A percentile compares a stretch with the other conserved stretches of the same genome.
Conservation (phyloP, 768 basidiomycete species). For the Tricholoma bakamatsutake region DNA sequence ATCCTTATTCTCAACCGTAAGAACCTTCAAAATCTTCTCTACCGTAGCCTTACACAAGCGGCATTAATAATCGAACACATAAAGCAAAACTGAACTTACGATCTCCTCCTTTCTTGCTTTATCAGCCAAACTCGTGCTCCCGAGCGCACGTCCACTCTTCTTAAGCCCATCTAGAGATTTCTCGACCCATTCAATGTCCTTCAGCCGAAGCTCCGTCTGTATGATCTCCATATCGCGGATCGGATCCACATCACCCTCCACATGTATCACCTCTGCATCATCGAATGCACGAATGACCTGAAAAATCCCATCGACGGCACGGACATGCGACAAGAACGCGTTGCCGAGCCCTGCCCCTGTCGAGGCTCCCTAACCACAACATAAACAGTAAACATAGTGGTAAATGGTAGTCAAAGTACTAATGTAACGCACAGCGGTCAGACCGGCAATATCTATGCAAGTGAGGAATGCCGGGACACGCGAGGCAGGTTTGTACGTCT, state of each 20-base stretch:
- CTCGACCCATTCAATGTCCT: slow-evolving; percentile 99
- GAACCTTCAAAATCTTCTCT: slow-evolving; percentile 76
- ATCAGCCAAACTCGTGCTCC: slow-evolving; percentile 77
- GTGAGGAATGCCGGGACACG: slow-evolving; percentile 93
- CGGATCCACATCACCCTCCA: slow-evolving; percentile 97
- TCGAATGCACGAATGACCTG: slow-evolving; percentile 98
- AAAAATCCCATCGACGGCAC: slow-evolving; percentile 98
- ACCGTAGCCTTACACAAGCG: slow-evolving; percentile 57
- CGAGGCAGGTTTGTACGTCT: slow-evolving; percentile 82
- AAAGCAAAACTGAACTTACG: slow-evolving; percentile 36
- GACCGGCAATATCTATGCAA: slow-evolving; percentile 97
- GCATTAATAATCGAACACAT: not conserved
- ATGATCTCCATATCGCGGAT: slow-evolving; percentile 97
- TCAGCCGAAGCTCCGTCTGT: slow-evolving; percentile 85
- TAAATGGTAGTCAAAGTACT: not conserved
- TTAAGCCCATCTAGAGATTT: slow-evolving; percentile 79
- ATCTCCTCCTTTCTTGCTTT: slow-evolving; percentile 97
- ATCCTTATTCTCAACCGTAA: slow-evolving; percentile 81
- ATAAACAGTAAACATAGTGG: slow-evolving; percentile 1
- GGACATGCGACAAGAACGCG: slow-evolving; percentile 94
- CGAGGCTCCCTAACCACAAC: slow-evolving; percentile 70
- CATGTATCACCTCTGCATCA: slow-evolving; percentile 98
- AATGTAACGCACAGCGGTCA: slow-evolving; percentile 69
- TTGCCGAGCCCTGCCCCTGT: slow-evolving; percentile 98
- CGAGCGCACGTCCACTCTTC: slow-evolving; percentile 66